These are phyloP conservation scores for Dorcoceras hygrometricum DNA, from an alignment of 257 asterid species.

Conservation along the genomic window DNA sequence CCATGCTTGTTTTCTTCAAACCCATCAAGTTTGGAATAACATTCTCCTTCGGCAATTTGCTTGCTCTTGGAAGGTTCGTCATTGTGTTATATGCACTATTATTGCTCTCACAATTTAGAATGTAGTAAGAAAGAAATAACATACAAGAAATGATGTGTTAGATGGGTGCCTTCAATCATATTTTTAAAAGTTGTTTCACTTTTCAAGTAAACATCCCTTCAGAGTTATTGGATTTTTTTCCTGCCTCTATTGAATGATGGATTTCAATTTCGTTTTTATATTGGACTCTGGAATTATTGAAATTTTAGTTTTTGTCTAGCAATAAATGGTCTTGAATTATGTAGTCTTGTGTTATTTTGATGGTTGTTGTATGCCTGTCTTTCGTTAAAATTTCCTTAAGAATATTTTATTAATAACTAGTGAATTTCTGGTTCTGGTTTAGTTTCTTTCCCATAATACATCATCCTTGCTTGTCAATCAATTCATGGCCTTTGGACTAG, in stretches of 20 bases:
- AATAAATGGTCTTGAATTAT: not conserved
- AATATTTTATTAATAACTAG: not conserved
- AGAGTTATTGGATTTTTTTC: no score
- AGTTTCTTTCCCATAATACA: not conserved
- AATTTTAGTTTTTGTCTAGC: no score
- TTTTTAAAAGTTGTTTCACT: not conserved
- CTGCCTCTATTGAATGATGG: not conserved
- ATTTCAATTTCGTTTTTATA: not conserved
- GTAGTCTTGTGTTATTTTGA: no score
- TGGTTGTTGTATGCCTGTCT: not conserved
- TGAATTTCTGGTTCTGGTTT: not conserved
- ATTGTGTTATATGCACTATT: slow-evolving; percentile 3
- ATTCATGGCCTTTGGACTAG: not conserved
- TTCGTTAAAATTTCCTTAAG: not conserved
- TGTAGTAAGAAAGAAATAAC: not conserved
- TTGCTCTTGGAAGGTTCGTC: slow-evolving; percentile 95
- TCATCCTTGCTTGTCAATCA: not conserved
- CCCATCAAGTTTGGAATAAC: slow-evolving; percentile 96
- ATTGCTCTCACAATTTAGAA: not conserved
- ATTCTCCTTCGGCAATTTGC: slow-evolving; percentile 94
- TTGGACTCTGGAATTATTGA: not conserved
- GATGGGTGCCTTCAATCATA: not conserved
- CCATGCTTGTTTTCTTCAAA: slow-evolving; percentile 94
- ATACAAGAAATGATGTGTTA: not conserved
- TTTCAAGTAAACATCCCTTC: not conserved